These are phyloP conservation scores for Pseudocercospora pini-densiflorae DNA, from an alignment of 2,329 filamentous ascomycete species.

Conservation along the genomic window DNA sequence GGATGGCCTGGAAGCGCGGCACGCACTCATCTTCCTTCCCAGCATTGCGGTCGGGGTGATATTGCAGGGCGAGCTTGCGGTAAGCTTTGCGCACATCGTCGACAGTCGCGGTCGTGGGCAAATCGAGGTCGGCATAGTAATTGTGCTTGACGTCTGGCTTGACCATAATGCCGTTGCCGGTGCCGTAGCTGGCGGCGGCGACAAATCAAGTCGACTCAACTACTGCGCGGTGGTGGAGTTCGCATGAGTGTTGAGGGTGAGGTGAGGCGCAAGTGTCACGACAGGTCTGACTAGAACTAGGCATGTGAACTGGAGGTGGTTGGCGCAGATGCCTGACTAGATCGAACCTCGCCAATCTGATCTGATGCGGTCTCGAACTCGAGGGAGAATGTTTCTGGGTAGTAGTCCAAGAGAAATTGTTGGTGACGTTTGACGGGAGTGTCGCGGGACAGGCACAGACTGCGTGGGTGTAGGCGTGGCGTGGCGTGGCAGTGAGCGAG, in stretches of 20 bases:
- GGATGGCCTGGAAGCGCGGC: constrained; percentile 82
- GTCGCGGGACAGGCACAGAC: not conserved
- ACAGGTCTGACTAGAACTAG: not conserved
- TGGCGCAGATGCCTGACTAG: constrained; percentile 1
- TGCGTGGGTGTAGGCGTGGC: too few species aligned
- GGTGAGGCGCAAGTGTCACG: constrained; percentile 17
- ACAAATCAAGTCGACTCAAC: constrained; percentile 21
- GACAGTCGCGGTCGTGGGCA: constrained; percentile 68
- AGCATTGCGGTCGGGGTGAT: constrained; percentile 87
- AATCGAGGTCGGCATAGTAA: constrained; percentile 73
- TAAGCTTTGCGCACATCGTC: constrained; percentile 86
- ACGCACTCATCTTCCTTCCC: constrained; percentile 80
- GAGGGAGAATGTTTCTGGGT: not conserved
- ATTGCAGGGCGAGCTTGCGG: constrained; percentile 81
- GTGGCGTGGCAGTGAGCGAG: not conserved
- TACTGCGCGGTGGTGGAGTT: constrained; percentile 13
- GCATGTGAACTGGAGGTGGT: constrained; percentile 15
- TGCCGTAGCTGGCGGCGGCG: not conserved
- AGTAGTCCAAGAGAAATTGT: not conserved
- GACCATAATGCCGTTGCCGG: constrained; percentile 36
- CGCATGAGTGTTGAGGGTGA: constrained; percentile 14
- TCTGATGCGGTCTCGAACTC: not conserved
- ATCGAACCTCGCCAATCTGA: not conserved
- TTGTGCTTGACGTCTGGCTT: constrained; percentile 41
- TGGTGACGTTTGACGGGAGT: not conserved